Conservation (phyloP, 306 rosid genomes). For the Sindora glabra region DNA sequence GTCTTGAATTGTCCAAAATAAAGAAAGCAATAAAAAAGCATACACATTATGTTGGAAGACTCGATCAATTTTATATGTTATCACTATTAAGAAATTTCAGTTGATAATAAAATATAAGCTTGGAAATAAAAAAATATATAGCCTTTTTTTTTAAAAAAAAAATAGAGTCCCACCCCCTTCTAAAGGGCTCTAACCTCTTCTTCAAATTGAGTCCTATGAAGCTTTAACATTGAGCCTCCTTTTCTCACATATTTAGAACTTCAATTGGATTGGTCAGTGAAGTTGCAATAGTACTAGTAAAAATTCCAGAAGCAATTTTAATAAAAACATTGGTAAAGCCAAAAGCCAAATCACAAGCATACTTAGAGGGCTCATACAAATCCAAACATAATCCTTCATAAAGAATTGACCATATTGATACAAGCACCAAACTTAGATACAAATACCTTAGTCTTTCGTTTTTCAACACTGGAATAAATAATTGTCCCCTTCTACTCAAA, state of each 20-base stretch:
- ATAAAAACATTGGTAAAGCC: conserved; percentile 73
- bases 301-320: conserved; percentile 78
- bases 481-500: no score
- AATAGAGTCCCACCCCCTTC: conserved; percentile 94
- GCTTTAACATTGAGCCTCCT: conserved; percentile 49
- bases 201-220: conserved; percentile 51
- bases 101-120: no score
- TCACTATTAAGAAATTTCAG: no score
- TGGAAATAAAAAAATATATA: no score
- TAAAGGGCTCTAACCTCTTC: conserved; percentile 82
- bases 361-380: conserved; percentile 88
- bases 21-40: no score
- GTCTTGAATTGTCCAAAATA: no score
- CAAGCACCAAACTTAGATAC: conserved; percentile 80
- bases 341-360: conserved; percentile 71
- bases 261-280: conserved; percentile 87
- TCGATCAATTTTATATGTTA: no score
- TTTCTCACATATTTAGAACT: conserved; percentile 64
- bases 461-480: conserved; percentile 47
- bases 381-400: conserved; percentile 97
- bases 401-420: conserved; percentile 75
- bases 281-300: conserved; percentile 77
- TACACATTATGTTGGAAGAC: no score
- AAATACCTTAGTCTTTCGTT: conserved; percentile 81
- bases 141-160: no score